phyloP scores from a whole-genome alignment of 352 stramenopile species.

The Globisporangium camurandrum region DNA sequence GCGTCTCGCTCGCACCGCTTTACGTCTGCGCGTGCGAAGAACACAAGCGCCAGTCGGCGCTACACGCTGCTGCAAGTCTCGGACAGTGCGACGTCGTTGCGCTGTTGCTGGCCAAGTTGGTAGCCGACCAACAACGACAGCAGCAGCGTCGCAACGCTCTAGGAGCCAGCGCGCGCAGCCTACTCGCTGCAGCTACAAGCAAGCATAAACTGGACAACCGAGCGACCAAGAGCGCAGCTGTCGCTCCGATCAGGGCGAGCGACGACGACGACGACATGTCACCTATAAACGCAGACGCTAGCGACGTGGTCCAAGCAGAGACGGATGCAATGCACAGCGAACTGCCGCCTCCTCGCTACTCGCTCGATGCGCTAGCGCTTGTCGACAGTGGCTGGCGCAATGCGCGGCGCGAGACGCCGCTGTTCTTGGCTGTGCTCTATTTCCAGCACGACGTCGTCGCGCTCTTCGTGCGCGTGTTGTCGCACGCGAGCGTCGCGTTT shows the following conservation, averaged over 20 bases:
- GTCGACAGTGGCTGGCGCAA: slow-evolving; percentile 50
- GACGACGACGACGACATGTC: no score
- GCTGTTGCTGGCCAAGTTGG: slow-evolving; percentile 41
- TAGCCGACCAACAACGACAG: slow-evolving; percentile 25
- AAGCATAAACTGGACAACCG: no score
- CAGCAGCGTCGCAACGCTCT: no score
- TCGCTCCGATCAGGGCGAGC: no score
- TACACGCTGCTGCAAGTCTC: slow-evolving; percentile 49
- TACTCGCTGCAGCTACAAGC: no score
- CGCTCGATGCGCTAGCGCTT: slow-evolving; percentile 19
- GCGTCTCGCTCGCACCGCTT: slow-evolving; percentile 30
- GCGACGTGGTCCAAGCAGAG: no score
- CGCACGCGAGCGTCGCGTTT: slow-evolving; percentile 30
- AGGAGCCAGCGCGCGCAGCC: no score
- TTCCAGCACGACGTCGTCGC: slow-evolving; percentile 35
- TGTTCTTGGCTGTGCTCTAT: slow-evolving; percentile 56
- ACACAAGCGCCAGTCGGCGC: slow-evolving; percentile 52
- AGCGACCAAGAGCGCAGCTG: no score
- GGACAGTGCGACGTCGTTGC: slow-evolving; percentile 42
- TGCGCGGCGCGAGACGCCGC: slow-evolving; percentile 51
- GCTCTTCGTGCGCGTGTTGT: slow-evolving; percentile 29
- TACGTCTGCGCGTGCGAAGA: slow-evolving; percentile 64
- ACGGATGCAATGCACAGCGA: no score
- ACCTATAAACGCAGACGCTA: no score
- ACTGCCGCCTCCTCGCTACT: no score